These are phyloP conservation scores for Raphanus hybrid DNA, from an alignment of 441 rosid species.

Conservation along the genomic window DNA sequence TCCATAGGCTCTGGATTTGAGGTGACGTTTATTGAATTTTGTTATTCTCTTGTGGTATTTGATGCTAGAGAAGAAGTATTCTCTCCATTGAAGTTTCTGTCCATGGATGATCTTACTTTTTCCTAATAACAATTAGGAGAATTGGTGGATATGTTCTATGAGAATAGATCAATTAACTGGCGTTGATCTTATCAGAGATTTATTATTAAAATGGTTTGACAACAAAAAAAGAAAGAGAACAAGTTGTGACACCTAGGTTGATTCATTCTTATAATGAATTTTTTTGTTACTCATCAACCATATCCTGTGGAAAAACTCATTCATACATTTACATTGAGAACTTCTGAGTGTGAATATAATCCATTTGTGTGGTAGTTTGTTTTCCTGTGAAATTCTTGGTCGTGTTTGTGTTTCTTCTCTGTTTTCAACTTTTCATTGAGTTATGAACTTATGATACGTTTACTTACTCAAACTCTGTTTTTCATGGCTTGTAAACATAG, in stretches of 20 bases:
- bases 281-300: no score
- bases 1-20: constrained; percentile 6
- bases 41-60: not conserved
- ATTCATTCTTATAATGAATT: not conserved
- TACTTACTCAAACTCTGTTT: not conserved
- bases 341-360: no score
- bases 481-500: not conserved
- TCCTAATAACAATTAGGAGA: not conserved
- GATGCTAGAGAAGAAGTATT: not conserved
- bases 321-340: no score
- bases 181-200: not conserved
- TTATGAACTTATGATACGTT: not conserved
- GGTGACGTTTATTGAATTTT: not conserved
- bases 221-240: not conserved
- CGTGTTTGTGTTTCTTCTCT: not conserved
- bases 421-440: not conserved
- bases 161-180: not conserved
- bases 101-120: not conserved
- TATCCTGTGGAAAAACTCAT: not conserved
- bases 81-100: not conserved
- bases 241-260: not conserved
- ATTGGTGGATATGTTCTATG: not conserved
- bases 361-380: not conserved
- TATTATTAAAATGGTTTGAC: not conserved
- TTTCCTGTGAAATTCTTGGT: not conserved